Conservation (phyloP, 805 yeast species). For the Candida silvicultrix region DNA sequence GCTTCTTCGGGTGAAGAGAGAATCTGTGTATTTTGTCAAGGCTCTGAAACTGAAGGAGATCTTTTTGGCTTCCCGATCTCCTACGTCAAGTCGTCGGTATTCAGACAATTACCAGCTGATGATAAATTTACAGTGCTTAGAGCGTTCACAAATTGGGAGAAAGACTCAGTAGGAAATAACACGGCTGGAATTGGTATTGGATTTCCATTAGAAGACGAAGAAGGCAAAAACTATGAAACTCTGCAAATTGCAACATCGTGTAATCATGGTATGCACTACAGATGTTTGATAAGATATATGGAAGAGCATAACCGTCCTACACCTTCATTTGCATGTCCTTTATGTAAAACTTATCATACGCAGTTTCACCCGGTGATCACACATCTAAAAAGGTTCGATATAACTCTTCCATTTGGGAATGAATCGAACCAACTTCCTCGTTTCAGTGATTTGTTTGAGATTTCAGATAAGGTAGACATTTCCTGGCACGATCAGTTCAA, state of each 20-base stretch:
- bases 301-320: conserved; percentile 51
- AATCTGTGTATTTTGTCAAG: conserved; percentile 56
- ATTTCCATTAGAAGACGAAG: conserved; percentile 13
- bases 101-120: conserved; percentile 14
- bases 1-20: conserved; percentile 25
- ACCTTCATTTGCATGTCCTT: conserved; percentile 82
- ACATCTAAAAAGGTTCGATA: too few species aligned
- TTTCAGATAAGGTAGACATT: not conserved
- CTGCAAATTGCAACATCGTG: conserved; percentile 46
- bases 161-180: conserved; percentile 13
- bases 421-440: too few species aligned
- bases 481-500: not conserved
- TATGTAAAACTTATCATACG: conserved; percentile 82
- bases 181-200: conserved; percentile 24
- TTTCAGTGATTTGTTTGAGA: not conserved
- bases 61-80: conserved; percentile 56
- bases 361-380: conserved; percentile 62
- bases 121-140: conserved; percentile 4
- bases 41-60: conserved; percentile 36
- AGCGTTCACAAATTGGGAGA: conserved; percentile 15
- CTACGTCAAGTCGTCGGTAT: conserved; percentile 30
- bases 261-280: conserved; percentile 88
- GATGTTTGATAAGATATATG: conserved; percentile 66
- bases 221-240: conserved; percentile 5
- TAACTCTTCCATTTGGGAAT: too few species aligned